Evolutionary conservation across 192 early-diverging fungal species (phyloP).

Genomic region (Umbelopsis sp.): DNA sequence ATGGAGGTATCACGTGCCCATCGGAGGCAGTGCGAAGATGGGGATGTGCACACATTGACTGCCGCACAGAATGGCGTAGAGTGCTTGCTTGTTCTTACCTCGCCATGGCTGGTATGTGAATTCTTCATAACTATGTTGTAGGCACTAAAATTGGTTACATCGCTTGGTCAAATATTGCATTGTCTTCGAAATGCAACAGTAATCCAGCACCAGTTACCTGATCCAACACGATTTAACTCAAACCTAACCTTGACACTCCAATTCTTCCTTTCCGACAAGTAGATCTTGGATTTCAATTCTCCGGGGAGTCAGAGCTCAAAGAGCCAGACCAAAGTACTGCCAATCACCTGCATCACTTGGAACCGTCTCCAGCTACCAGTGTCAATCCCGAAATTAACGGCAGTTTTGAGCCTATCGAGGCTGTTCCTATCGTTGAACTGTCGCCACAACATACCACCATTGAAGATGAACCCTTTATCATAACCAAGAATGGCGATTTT

Average conservation of each 20-base stretch:
- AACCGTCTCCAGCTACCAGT: conserved; percentile 1
- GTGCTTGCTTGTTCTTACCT: neutral
- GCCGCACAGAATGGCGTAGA: neutral
- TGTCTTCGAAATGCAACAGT: neutral
- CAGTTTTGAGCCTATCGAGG: neutral
- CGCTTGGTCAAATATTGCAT: neutral
- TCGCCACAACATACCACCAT: neutral
- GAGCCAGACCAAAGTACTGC: neutral
- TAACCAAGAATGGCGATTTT: neutral
- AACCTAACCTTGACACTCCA: too few relatives aligned
- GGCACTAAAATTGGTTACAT: neutral
- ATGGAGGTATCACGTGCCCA: neutral
- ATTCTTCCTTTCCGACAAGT: neutral
- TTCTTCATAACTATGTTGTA: neutral
- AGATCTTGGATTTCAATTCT: conserved; percentile 44
- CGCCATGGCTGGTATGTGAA: neutral
- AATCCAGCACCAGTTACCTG: neutral
- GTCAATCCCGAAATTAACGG: conserved; percentile 5
- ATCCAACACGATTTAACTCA: too few relatives aligned
- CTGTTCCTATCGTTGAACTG: neutral
- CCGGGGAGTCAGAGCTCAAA: conserved; percentile 19
- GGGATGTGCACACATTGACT: neutral
- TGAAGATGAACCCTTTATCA: conserved; percentile 6
- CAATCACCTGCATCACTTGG: conserved; percentile 29
- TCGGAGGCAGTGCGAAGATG: neutral